phyloP scores from a whole-genome alignment of 2,329 filamentous ascomycete species.

The Teratosphaeria nubilosa region DNA sequence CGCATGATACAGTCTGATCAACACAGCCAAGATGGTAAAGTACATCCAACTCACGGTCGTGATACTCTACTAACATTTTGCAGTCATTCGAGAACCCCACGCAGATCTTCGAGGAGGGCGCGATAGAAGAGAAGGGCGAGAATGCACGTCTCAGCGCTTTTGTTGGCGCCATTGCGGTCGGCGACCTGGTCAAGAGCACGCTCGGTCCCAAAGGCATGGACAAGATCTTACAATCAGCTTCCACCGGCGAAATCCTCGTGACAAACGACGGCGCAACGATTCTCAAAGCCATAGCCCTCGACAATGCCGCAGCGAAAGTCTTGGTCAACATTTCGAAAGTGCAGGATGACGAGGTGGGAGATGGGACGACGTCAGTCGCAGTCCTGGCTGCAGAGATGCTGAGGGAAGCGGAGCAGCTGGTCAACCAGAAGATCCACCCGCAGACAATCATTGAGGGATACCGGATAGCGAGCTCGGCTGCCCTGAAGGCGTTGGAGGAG shows the following conservation, averaged over 20 bases:
- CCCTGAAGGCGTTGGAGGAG: conserved; percentile 72
- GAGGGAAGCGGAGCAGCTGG: conserved; percentile 90
- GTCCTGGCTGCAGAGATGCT: conserved; percentile 91
- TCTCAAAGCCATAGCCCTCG: conserved; percentile 93
- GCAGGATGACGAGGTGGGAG: conserved; percentile 96
- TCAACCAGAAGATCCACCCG: conserved; percentile 96
- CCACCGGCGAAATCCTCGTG: conserved; percentile 93
- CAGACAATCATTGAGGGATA: conserved; percentile 99
- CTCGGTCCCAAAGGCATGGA: conserved; percentile 98
- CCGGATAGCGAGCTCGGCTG: conserved; percentile 88
- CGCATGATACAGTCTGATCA: background rate
- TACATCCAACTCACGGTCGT: background rate
- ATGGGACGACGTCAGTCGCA: conserved; percentile 95
- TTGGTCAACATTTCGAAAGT: conserved; percentile 99
- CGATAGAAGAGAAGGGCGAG: conserved; percentile 95
- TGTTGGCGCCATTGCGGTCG: conserved; percentile 94
- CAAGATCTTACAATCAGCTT: conserved; percentile 48
- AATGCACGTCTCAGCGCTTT: conserved; percentile 70
- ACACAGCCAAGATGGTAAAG: background rate
- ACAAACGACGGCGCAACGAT: conserved; percentile 99
- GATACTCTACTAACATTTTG: background rate
- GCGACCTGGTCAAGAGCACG: conserved; percentile 94
- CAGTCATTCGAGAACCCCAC: conserved; percentile 13
- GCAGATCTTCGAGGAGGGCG: conserved; percentile 92
- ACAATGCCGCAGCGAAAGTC: conserved; percentile 96